These are phyloP conservation scores for Naganishia cerealis DNA, from an alignment of 1,284 basidiomycete genomes.

Conservation along the genomic window DNA sequence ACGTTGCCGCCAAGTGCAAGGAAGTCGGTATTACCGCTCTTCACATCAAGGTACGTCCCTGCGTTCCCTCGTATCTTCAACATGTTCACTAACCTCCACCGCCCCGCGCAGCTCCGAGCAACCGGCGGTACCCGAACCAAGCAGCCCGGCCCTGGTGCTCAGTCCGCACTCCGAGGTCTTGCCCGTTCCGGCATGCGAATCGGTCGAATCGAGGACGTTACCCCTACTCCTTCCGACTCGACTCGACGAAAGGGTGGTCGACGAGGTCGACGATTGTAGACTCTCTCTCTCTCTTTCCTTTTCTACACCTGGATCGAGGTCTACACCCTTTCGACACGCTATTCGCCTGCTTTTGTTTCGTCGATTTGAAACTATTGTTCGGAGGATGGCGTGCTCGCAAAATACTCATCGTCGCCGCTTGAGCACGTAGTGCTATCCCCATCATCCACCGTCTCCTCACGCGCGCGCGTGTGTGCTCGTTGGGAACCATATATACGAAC, in stretches of 20 bases:
- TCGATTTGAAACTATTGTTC: slow-evolving; percentile 8
- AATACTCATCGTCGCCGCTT: slow-evolving; percentile 24
- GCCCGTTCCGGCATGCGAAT: slow-evolving; percentile 99
- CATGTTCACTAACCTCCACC: background rate
- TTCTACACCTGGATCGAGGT: background rate
- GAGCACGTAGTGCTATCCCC: slow-evolving; percentile 24
- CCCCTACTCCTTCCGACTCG: slow-evolving; percentile 93
- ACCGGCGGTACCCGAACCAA: slow-evolving; percentile 99
- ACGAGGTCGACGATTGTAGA: slow-evolving; percentile 91
- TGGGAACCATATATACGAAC: too few relatives aligned
- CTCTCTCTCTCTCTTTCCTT: background rate
- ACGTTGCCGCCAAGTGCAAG: slow-evolving; percentile 92
- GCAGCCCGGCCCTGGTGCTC: slow-evolving; percentile 96
- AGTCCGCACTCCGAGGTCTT: slow-evolving; percentile 95
- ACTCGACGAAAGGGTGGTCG: slow-evolving; percentile 99
- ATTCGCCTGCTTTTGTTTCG: background rate
- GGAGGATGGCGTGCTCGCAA: background rate
- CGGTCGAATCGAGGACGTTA: slow-evolving; percentile 93
- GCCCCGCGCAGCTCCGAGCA: slow-evolving; percentile 85
- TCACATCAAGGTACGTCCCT: slow-evolving; percentile 44
- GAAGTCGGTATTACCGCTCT: slow-evolving; percentile 98
- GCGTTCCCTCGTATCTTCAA: background rate
- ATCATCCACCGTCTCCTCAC: too few relatives aligned
- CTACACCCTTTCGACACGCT: background rate
- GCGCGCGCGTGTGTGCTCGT: too few relatives aligned